Base-by-base conservation (phyloP, 2,329 filamentous ascomycete species). In the Leptographium radiaticola region DNA sequence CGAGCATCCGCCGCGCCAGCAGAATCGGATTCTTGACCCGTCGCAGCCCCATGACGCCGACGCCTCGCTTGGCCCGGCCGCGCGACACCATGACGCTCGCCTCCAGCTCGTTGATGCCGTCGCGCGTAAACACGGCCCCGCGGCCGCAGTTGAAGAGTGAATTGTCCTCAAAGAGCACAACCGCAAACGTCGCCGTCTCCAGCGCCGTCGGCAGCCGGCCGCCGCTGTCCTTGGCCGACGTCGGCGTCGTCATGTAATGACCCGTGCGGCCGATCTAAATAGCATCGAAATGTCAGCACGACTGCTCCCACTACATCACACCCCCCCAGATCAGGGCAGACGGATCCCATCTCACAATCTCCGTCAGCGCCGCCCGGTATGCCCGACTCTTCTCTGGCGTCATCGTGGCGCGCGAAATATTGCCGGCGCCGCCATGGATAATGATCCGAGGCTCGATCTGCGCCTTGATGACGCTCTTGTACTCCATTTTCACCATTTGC, bases 41-140 rank as follows among this genome's bases (percentile, higher is more conserved):
- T 7, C 75, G 76, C 15, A 95, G 66, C 4, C 87, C 79, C 70
- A 87, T 87, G 7, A 89, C 81, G 4, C 87, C 87, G 0, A 87
- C 86, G 16, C 83, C 88, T 39, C 87, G 79, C 72, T 95, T 95
- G 43, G 80, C 76, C 54, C 74, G 73, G 0, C 84, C 85, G 33
- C 75, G 75, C 2, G 84, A 86, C 0, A 94, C 86, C 89, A 95
- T 95, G 51, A 95, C 79, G 10, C 82, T 87, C 1, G 87, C 87
- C 69, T 95, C 89, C 57, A 95, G 81, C 70, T 95, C 87, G 65
- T 90, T 89, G 58, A 83, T 77, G 18, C 89, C 90, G 59, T 85
- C 83, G 51, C 83, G 80, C 0, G 88, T 95, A 67, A 94, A 95
- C 20, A 95, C 89, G 51, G 89, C 87, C 52, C 90, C 90, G 62